These are phyloP conservation scores for Triticum dicoccoides DNA, from an alignment of 176 grass and related monocot genomes.

Conservation along the genomic window DNA sequence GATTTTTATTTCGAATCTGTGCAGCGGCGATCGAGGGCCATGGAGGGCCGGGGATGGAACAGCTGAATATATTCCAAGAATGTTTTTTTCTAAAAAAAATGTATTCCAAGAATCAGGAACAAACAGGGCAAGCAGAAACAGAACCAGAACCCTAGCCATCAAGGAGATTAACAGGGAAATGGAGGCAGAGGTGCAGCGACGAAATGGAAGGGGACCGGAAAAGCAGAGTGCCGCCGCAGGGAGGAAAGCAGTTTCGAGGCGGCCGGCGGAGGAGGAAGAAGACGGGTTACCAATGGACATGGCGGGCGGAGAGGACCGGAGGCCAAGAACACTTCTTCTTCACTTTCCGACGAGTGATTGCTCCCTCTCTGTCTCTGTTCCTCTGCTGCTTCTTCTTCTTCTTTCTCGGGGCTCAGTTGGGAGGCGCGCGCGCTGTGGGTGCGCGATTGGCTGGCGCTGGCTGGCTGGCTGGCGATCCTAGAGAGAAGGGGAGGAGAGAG, in stretches of 20 bases:
- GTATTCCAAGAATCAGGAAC: neutral
- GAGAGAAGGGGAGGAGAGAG: neutral
- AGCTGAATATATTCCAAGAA: neutral
- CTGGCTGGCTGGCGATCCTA: constrained; percentile 28
- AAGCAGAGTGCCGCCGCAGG: neutral
- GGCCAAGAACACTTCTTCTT: neutral
- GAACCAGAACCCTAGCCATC: neutral
- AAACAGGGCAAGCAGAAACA: neutral
- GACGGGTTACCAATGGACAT: constrained; percentile 43
- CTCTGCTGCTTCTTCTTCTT: neutral
- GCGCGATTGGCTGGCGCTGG: constrained; percentile 9
- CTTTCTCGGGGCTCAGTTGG: neutral
- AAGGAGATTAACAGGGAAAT: neutral
- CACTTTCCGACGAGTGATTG: constrained; percentile 1
- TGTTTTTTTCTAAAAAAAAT: neutral
- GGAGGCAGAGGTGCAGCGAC: neutral
- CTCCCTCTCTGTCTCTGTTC: neutral
- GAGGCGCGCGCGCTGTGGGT: neutral
- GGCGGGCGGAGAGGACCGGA: neutral
- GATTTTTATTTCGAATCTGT: neutral
- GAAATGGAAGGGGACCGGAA: neutral
- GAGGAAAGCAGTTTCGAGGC: neutral
- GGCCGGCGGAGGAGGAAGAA: neutral
- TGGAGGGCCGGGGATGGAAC: neutral
- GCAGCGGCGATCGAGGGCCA: neutral